Evolutionary conservation across 768 basidiomycete species (phyloP), one percentile per base, ranked within the genome.

Genomic region (Lactarius psammicola): DNA sequence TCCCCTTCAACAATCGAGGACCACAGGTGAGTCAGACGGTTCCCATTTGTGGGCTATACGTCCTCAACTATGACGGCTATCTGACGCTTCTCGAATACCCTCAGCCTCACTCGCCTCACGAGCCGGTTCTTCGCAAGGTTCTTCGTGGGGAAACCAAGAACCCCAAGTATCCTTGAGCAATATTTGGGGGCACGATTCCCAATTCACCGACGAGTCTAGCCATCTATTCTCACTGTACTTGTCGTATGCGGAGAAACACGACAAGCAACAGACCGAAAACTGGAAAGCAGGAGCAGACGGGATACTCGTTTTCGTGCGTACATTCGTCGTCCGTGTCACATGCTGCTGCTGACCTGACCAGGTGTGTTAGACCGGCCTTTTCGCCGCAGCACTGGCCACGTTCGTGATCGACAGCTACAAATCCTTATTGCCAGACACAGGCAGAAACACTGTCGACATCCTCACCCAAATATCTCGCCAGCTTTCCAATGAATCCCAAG

Each of bases 401-500:
- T 68, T 69, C 46, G 31, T 69, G 4, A 15, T 64, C 38, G 68
- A 69, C 34, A 68, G 67, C 18, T 69, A 68, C 40, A 69, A 68
- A n/a, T 26, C 20, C 0, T 40, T 69, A 26, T 40, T 54, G 18
- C 68, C 68, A 3, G 66, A 69, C 30, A 40, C 60, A 5, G 65
- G 56, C 3, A 31, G 23, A 9, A 46, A 56, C 11, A 23, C 59
- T 4, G 66, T 68, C 60, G 7, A 30, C 40, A 60, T 62, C 28
- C 65, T 69, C 44, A 20, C 60, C 7, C 66, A 69, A 40, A 69
- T 69, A 56, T 69, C 66, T 15, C 40, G 26, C 2, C 68, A 69
- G 33, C 56, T 69, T 9, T 31, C 56, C 5, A 67, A 65, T 46
- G 59, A 38, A 18, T 56, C 56, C 10, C 56, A 26, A 18, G 26